Evolutionary conservation across 2,329 filamentous ascomycete species (phyloP).

Genomic region (Phyllosticta citriasiana): DNA sequence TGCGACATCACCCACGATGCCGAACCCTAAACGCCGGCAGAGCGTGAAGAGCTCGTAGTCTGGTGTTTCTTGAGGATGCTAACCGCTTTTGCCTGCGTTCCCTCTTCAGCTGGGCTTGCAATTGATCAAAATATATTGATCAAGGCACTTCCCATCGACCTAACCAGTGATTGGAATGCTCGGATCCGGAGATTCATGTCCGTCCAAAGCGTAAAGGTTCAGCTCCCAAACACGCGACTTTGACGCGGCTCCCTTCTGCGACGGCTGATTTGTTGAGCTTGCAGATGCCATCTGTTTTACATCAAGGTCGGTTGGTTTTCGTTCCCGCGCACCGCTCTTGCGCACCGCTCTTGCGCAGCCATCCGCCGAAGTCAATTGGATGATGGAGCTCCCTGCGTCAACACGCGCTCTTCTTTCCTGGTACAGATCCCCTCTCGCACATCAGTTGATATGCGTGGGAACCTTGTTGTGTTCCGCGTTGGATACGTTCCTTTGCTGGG

Average conservation of each 20-base stretch:
- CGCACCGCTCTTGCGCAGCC: background rate
- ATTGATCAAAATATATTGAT: too few species aligned
- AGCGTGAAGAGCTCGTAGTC: background rate
- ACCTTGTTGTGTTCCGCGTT: background rate
- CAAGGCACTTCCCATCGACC: background rate
- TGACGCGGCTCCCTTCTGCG: background rate
- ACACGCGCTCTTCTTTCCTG: background rate
- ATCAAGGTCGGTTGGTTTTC: background rate
- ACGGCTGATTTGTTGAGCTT: background rate
- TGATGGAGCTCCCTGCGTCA: background rate
- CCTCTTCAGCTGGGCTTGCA: too few species aligned
- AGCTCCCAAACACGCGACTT: background rate
- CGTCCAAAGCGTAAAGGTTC: background rate
- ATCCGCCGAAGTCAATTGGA: background rate
- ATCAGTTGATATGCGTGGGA: background rate
- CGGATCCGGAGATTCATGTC: background rate
- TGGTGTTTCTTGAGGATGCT: background rate
- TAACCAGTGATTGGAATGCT: background rate
- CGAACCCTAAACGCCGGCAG: background rate
- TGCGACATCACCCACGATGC: background rate
- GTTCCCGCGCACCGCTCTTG: background rate
- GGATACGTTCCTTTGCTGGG: background rate
- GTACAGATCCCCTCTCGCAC: background rate
- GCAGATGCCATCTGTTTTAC: background rate
- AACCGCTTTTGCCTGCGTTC: too few species aligned